Base-by-base conservation (phyloP, 1,284 basidiomycete species). In the Phaffia rhodozyma region DNA sequence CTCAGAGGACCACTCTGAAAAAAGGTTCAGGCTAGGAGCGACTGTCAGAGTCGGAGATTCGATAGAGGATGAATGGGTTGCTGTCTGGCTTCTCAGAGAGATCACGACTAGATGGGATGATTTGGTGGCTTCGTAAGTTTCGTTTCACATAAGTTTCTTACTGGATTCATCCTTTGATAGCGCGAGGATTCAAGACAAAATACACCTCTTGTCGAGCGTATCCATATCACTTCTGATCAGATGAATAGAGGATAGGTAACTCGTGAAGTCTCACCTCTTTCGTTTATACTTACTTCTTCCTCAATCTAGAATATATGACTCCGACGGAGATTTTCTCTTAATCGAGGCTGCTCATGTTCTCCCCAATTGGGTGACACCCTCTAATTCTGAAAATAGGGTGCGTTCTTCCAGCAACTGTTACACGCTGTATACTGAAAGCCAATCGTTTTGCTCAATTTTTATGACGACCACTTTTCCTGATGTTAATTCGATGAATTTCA, bases 11-110 rank as follows among this genome's bases (percentile, higher is more conserved):
- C 13, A 2, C 2, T 43, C 47, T 52, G 49, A 59, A 29, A 30
- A 54, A 32, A 59, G 54, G 52, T 27, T 50, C 11, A 66, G 63
- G 66, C 76, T 92, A 0, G 83, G 87, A 70, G 88, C 91, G 7
- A 78, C 78, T 48, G 89, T 91, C 84, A 80, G 91, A 55, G 86
- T 94, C 25, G 91, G 91, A 3, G 94, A 96, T 74, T 89, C 86
- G 60, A 82, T 97, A 23, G 92, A 97, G 72, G 93, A 97, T 72
- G 94, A 97, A 76, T 97, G 93, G 93, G 86, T 86, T 71, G 81
- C 83, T 21, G 89, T 94, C 20, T 97, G 90, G 88, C 78, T 97
- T 48, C 76, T 96, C 67, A 80, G 79, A 68, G 82, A 89, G 74
- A 80, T 93, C 62, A 87, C 84, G 66, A 76, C 78, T 57, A 82